phyloP scores from a whole-genome alignment of 257 asterid genomes.

The Fraxinus excelsior region DNA sequence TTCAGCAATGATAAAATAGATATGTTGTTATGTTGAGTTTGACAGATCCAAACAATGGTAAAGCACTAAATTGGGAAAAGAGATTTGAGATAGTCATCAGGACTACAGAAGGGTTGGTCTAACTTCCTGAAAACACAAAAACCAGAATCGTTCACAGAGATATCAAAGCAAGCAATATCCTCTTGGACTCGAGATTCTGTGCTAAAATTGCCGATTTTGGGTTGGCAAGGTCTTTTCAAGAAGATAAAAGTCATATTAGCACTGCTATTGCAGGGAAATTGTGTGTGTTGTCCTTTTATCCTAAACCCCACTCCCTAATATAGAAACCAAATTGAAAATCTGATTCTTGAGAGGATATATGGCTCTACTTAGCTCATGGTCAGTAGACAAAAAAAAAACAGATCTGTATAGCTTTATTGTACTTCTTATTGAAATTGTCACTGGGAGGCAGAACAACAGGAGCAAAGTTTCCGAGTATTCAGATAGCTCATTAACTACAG shows the following conservation, averaged over 20 bases:
- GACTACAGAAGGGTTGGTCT: constrained; percentile 70
- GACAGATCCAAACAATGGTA: constrained; percentile 61
- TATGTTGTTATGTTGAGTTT: constrained; percentile 1
- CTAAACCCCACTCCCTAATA: neutral
- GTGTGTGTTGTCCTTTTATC: constrained; percentile 20
- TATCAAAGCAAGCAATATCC: constrained; percentile 73
- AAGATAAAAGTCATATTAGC: constrained; percentile 52
- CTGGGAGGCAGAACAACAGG: constrained; percentile 33
- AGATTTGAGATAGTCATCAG: constrained; percentile 71
- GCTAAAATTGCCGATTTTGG: constrained; percentile 56
- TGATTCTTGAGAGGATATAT: constrained; percentile 29
- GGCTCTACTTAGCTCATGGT: constrained; percentile 35
- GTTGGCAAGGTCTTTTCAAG: constrained; percentile 51
- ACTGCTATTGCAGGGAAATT: constrained; percentile 54
- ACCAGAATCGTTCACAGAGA: constrained; percentile 72
- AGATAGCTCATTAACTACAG: constrained; percentile 12
- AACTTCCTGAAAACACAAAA: constrained; percentile 74
- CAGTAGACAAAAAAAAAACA: constrained; percentile 35
- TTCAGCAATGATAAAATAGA: no score
- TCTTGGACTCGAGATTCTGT: constrained; percentile 26
- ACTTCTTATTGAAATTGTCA: constrained; percentile 30
- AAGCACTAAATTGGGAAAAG: constrained; percentile 64
- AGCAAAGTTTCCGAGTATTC: constrained; percentile 22
- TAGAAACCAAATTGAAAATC: neutral
- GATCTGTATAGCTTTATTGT: constrained; percentile 35